phyloP scores from a whole-genome alignment of 2,329 filamentous ascomycete species.

The Fusarium nelsonii region DNA sequence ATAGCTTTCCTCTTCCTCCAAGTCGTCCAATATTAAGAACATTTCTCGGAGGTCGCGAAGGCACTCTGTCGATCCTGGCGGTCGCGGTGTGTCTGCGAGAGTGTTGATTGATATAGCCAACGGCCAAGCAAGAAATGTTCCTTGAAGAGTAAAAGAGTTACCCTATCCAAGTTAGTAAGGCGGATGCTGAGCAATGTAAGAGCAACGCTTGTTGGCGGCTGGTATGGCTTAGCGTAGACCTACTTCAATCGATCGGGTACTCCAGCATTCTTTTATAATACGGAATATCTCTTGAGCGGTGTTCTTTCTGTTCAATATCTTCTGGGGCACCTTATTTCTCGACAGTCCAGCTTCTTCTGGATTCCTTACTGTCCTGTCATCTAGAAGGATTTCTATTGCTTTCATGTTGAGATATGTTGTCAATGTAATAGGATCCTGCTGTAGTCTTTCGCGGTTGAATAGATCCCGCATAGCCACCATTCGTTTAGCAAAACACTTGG shows the following conservation, averaged over 20 bases:
- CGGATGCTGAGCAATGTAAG: neutral
- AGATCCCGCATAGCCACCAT: accelerated
- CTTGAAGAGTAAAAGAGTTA: neutral
- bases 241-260: neutral
- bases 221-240: accelerated
- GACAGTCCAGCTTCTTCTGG: neutral
- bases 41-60: neutral
- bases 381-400: neutral
- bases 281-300: neutral
- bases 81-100: neutral
- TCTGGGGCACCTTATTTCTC: too few species aligned
- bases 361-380: accelerated
- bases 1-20: neutral
- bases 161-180: neutral
- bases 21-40: neutral
- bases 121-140: neutral
- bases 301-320: neutral
- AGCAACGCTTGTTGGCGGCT: neutral
- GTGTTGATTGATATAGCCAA: neutral
- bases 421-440: neutral
- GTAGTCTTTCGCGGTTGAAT: accelerated
- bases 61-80: neutral
- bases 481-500: neutral
- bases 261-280: too few species aligned
- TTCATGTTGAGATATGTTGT: neutral